Conservation (phyloP, 352 stramenopile species). For the Pythium scleroteichum region DNA sequence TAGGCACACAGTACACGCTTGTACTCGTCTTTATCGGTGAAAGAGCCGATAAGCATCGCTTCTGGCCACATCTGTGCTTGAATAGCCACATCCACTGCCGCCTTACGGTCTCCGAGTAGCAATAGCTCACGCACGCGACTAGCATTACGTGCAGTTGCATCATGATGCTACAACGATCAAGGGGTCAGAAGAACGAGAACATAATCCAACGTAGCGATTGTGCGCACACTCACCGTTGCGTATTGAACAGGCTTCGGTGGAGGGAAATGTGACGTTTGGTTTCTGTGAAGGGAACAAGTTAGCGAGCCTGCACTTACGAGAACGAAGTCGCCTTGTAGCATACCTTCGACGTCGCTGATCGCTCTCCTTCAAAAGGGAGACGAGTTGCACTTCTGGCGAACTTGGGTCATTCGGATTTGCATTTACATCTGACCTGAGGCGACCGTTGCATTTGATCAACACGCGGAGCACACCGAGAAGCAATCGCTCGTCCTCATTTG, state of each 20-base stretch:
- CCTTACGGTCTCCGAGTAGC: constrained; percentile 74
- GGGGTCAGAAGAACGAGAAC: not conserved
- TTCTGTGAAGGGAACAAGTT: constrained; percentile 23
- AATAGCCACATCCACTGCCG: constrained; percentile 75
- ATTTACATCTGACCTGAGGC: constrained; percentile 55
- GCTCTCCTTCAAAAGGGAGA: constrained; percentile 67
- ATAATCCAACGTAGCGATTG: not conserved
- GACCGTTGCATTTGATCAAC: constrained; percentile 81
- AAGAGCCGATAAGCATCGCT: constrained; percentile 85
- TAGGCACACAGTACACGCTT: constrained; percentile 77
- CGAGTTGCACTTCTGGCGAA: constrained; percentile 67
- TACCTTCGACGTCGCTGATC: constrained; percentile 61
- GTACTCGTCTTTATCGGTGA: constrained; percentile 86
- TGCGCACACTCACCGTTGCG: constrained; percentile 14
- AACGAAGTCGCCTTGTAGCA: not conserved
- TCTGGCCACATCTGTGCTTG: constrained; percentile 84
- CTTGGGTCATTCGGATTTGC: constrained; percentile 52
- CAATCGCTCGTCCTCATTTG: constrained; percentile 70
- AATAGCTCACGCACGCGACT: constrained; percentile 70
- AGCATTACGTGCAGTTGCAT: constrained; percentile 48
- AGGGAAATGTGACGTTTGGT: constrained; percentile 46
- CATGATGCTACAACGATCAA: constrained; percentile 43
- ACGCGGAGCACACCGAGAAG: constrained; percentile 69
- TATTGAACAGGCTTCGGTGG: constrained; percentile 45
- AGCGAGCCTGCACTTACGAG: not conserved